Percentiles rank a stretch among this genome's conserved stretches.
Conservation (phyloP, 1,139 yeast genomes). For the Meyerozyma sp. region DNA sequence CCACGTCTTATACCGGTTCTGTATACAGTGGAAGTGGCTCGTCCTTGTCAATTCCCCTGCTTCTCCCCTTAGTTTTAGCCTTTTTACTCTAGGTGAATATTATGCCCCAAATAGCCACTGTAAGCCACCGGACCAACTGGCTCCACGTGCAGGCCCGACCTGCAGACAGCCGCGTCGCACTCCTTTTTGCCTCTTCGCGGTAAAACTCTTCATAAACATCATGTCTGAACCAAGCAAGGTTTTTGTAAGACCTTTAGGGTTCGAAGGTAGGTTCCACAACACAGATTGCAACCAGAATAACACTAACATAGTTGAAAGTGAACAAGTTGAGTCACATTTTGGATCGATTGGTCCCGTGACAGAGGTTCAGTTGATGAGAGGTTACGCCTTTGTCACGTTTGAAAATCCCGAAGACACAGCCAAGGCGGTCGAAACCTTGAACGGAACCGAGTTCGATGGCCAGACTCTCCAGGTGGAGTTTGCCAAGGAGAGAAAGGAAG, state of each 20-base stretch:
- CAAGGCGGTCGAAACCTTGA: conserved; percentile 59
- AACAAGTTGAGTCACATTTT: conserved; percentile 65
- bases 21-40: neutral
- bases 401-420: conserved; percentile 62
- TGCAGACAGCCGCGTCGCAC: neutral
- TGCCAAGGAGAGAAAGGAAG: conserved; percentile 58
- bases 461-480: conserved; percentile 62
- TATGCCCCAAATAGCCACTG: neutral
- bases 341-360: conserved; percentile 58
- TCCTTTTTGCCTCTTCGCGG: neutral
- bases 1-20: neutral
- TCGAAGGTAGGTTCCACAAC: conserved; percentile 19
- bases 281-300: neutral
- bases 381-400: conserved; percentile 71
- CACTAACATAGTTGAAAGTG: conserved; percentile 34
- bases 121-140: too few relatives aligned
- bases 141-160: neutral
- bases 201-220: neutral
- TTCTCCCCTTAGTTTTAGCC: neutral
- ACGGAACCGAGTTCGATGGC: conserved; percentile 54
- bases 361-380: conserved; percentile 67
- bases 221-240: conserved; percentile 30
- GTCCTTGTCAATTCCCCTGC: neutral
- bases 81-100: neutral
- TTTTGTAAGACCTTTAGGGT: conserved; percentile 37